These are phyloP conservation scores for Ganoderma lingzhi DNA, from an alignment of 1,284 basidiomycete species.

Conservation along the genomic window DNA sequence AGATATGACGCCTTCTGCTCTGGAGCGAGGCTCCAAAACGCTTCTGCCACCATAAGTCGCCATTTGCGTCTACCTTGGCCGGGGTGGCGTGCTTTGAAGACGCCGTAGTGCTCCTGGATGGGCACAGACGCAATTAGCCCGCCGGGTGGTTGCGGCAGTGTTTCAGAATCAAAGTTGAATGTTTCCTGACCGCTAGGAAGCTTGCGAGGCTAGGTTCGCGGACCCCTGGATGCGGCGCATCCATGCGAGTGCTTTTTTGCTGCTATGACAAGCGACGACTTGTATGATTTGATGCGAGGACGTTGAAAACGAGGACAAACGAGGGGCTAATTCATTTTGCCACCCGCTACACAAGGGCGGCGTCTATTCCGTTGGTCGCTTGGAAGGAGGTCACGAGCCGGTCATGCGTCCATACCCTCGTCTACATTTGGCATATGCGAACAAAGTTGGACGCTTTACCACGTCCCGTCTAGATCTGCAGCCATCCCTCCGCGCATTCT, in stretches of 20 bases:
- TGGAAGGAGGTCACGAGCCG: not conserved
- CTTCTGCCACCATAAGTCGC: slow-evolving; percentile 47
- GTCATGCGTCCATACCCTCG: slow-evolving; percentile 26
- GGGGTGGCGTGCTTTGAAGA: slow-evolving; percentile 45
- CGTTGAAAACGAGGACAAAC: not conserved
- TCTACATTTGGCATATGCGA: slow-evolving; percentile 1
- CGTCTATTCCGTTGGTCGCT: not conserved
- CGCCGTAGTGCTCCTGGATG: slow-evolving; percentile 46
- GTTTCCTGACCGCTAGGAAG: slow-evolving; percentile 38
- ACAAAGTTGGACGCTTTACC: not conserved
- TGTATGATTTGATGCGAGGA: not conserved
- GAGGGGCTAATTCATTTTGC: not conserved
- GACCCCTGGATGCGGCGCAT: not conserved
- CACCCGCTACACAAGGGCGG: not conserved
- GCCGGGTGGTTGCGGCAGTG: slow-evolving; percentile 3
- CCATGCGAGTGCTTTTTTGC: slow-evolving; percentile 10
- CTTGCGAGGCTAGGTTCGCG: slow-evolving; percentile 29
- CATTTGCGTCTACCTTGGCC: slow-evolving; percentile 50
- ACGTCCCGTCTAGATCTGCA: not conserved
- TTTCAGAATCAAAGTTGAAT: not conserved
- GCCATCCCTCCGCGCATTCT: not conserved
- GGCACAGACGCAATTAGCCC: slow-evolving; percentile 22
- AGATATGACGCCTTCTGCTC: slow-evolving; percentile 37
- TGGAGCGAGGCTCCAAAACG: slow-evolving; percentile 47
- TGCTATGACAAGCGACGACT: slow-evolving; percentile 7